A percentile compares a stretch with the other conserved stretches of the same genome.
phyloP scores from a whole-genome alignment of 306 rosid species.

The Dalbergia cochinchinensis region DNA sequence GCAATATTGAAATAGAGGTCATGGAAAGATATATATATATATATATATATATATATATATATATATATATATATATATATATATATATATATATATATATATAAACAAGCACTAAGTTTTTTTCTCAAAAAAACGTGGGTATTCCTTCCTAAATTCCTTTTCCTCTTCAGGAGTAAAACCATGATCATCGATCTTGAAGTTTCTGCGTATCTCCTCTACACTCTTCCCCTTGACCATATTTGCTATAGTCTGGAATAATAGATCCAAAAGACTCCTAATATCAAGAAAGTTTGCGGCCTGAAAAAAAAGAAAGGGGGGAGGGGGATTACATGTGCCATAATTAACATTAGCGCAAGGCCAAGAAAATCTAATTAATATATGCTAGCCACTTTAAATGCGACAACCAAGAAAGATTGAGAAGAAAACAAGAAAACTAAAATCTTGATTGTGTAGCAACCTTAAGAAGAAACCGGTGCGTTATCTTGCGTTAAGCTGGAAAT shows the following conservation, averaged over 20 bases:
- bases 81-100: too few species aligned
- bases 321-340: neutral
- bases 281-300: slow-evolving; percentile 57
- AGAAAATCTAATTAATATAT: too few species aligned
- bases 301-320: too few species aligned
- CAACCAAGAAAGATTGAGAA: too few species aligned
- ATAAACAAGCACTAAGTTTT: too few species aligned
- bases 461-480: neutral
- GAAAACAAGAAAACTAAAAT: neutral
- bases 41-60: too few species aligned
- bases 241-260: slow-evolving; percentile 43
- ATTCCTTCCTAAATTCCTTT: neutral
- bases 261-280: slow-evolving; percentile 49
- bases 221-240: slow-evolving; percentile 50
- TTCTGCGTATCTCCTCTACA: slow-evolving; percentile 45
- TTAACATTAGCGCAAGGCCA: too few species aligned
- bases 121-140: neutral
- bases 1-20: too few species aligned
- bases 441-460: neutral
- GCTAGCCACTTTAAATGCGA: too few species aligned
- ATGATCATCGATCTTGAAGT: slow-evolving; percentile 44
- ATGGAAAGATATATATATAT: too few species aligned
- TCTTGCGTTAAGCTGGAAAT: neutral
- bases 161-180: slow-evolving; percentile 52
- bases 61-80: too few species aligned